Conservation (phyloP, 2,329 filamentous ascomycete genomes). For the Diaporthe sp. region DNA sequence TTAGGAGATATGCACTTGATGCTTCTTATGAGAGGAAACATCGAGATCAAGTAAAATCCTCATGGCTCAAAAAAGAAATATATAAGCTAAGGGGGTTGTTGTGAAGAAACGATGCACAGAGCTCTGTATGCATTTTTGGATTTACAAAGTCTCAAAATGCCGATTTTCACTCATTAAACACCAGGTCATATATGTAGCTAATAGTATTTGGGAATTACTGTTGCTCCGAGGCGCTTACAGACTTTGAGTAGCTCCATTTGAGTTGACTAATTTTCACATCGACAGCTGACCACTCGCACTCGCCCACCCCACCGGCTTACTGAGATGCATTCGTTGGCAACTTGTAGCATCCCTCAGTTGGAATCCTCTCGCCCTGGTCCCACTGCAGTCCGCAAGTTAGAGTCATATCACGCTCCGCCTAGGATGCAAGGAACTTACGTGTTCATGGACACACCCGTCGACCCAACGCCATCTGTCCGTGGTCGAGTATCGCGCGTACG, state of each 20-base stretch:
- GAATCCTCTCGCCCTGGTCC: conserved; percentile 23
- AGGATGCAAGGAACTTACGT: conserved; percentile 48
- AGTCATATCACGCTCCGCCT: background rate
- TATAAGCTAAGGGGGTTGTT: too few species aligned
- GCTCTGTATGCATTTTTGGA: too few species aligned
- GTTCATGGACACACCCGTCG: conserved; percentile 57
- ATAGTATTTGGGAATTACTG: background rate
- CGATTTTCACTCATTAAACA: background rate
- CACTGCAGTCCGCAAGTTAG: conserved; percentile 1
- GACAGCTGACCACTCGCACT: background rate
- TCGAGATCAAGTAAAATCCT: too few species aligned
- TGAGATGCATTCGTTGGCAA: background rate
- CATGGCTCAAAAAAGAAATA: accelerated
- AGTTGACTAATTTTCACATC: background rate
- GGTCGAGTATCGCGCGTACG: conserved; percentile 55
- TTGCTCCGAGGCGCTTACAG: background rate
- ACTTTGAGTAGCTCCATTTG: background rate
- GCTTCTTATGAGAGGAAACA: too few species aligned
- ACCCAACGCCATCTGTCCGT: conserved; percentile 57
- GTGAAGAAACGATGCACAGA: too few species aligned
- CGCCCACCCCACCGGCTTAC: background rate
- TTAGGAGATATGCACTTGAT: too few species aligned
- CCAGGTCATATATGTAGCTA: background rate
- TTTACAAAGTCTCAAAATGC: too few species aligned
- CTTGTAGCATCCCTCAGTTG: conserved; percentile 19